Percentiles rank a stretch among this genome's conserved stretches.
phyloP scores from a whole-genome alignment of 108 stramenopile species.

The Epipyxis sp. region DNA sequence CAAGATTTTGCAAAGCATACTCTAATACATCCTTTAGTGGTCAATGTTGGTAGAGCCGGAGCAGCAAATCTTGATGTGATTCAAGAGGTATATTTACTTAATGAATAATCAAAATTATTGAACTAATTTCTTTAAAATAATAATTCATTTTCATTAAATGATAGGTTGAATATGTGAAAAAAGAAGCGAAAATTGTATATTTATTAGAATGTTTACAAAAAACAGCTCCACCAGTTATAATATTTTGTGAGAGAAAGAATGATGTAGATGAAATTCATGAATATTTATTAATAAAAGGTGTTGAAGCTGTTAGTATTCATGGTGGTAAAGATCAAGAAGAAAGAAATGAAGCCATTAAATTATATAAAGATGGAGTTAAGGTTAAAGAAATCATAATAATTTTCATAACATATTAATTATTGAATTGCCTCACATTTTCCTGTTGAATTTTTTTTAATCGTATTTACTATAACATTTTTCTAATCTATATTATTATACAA shows the following conservation, averaged over 20 bases:
- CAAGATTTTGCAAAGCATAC: conserved; percentile 95
- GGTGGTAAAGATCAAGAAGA: conserved; percentile 99
- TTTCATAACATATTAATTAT: too few species aligned
- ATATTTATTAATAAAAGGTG: conserved; percentile 93
- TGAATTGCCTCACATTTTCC: too few species aligned
- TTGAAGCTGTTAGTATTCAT: conserved; percentile 94
- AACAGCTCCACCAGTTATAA: conserved; percentile 94
- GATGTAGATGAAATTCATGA: conserved; percentile 98
- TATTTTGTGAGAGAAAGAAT: conserved; percentile 92
- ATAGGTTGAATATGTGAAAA: conserved; percentile 98
- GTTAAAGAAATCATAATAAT: too few species aligned
- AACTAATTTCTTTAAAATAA: too few species aligned
- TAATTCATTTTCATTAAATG: too few species aligned
- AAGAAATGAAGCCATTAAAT: conserved; percentile 85
- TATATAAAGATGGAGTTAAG: conserved; percentile 79
- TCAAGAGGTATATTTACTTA: too few species aligned
- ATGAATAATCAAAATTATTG: too few species aligned
- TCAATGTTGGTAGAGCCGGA: conserved; percentile 95
- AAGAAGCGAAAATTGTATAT: conserved; percentile 94
- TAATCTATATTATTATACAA: too few species aligned
- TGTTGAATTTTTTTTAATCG: too few species aligned
- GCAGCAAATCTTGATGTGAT: conserved; percentile 98
- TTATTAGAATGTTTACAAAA: conserved; percentile 94
- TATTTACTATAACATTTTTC: too few species aligned
- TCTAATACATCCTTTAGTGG: conserved; percentile 85